A percentile compares a stretch with the other conserved stretches of the same genome.
Conservation (phyloP, 2,329 filamentous ascomycete species). For the Fusarium subglutinans region DNA sequence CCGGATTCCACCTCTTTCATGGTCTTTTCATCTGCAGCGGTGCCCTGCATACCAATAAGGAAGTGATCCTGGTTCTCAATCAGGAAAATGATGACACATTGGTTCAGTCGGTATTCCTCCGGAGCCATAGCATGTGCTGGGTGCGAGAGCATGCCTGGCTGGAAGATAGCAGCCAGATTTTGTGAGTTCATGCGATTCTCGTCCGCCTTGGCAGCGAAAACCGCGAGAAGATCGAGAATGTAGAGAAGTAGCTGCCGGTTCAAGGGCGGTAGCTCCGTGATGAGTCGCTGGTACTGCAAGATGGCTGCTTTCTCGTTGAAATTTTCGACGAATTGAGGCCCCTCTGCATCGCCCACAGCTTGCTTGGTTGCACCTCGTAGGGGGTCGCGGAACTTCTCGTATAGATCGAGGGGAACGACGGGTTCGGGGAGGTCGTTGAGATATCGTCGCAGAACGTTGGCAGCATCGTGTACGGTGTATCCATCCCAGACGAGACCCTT, state of each 20-base stretch:
- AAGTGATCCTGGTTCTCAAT: conserved; percentile 99
- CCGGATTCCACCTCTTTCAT: conserved; percentile 74
- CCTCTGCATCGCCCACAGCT: conserved; percentile 74
- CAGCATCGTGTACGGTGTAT: conserved; percentile 97
- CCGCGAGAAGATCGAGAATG: conserved; percentile 92
- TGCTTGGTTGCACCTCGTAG: conserved; percentile 77
- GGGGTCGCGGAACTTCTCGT: conserved; percentile 89
- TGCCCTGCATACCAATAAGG: conserved; percentile 97
- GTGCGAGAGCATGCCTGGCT: conserved; percentile 94
- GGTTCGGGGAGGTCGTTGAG: conserved; percentile 96
- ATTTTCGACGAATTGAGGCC: conserved; percentile 74
- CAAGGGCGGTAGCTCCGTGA: conserved; percentile 89
- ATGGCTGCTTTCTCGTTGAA: conserved; percentile 76
- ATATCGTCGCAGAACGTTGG: conserved; percentile 94
- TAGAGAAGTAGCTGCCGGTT: conserved; percentile 95
- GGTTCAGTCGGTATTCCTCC: conserved; percentile 91
- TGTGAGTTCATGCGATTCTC: conserved; percentile 96
- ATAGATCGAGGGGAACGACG: conserved; percentile 93
- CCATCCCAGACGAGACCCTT: conserved; percentile 98
- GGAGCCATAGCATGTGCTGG: conserved; percentile 95
- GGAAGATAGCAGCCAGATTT: conserved; percentile 96
- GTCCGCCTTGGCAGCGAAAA: conserved; percentile 96
- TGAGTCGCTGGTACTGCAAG: conserved; percentile 83
- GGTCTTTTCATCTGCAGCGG: conserved; percentile 89
- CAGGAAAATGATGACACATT: conserved; percentile 96